Evolutionary conservation across 257 asterid species (phyloP).

Genomic region (Gardenia jasminoides): DNA sequence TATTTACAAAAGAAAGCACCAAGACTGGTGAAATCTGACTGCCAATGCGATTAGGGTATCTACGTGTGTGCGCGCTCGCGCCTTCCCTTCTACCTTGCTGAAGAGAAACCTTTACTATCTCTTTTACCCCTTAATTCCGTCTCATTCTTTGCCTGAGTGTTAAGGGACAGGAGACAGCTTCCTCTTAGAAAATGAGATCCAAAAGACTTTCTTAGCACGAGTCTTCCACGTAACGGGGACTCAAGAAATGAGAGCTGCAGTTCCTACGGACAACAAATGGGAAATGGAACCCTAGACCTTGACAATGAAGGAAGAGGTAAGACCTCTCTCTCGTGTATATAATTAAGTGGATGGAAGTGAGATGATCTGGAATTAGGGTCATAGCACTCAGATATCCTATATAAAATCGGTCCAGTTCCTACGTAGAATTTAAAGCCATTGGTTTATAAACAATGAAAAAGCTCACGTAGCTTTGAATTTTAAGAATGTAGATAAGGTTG

Average conservation of each 20-base stretch:
- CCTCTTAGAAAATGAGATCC: slow-evolving; percentile 8
- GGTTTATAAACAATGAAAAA: neutral
- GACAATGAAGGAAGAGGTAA: slow-evolving; percentile 38
- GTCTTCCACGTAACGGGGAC: slow-evolving; percentile 21
- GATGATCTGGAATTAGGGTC: slow-evolving; percentile 8
- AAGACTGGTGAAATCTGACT: neutral
- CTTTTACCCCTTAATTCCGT: neutral
- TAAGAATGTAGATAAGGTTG: no score
- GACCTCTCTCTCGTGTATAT: slow-evolving; percentile 21
- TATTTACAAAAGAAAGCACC: neutral
- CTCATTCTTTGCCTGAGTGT: neutral
- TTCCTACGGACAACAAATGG: slow-evolving; percentile 25
- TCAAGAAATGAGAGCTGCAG: slow-evolving; percentile 2
- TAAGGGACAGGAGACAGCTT: neutral
- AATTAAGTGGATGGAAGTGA: neutral
- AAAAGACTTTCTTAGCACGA: slow-evolving; percentile 2
- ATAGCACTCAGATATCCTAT: neutral
- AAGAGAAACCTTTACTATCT: neutral
- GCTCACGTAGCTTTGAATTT: neutral
- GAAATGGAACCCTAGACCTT: slow-evolving; percentile 57
- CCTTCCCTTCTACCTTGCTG: neutral
- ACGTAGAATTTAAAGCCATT: neutral
- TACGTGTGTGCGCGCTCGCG: neutral
- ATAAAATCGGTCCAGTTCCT: neutral
- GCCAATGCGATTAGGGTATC: no score